These are phyloP conservation scores for Hura crepitans DNA, from an alignment of 441 rosid genomes.

Conservation along the genomic window DNA sequence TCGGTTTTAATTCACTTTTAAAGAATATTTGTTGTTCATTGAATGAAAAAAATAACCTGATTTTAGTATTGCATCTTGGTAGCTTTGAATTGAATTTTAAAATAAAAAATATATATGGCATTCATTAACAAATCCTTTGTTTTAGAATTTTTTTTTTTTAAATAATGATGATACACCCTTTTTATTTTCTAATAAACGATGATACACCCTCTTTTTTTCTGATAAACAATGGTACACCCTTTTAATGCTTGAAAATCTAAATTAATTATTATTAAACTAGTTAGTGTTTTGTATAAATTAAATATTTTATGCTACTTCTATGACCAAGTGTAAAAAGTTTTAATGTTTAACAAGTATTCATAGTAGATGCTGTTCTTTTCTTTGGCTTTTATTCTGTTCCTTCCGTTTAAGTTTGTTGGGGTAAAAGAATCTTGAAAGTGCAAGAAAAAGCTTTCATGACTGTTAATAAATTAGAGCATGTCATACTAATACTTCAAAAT, in stretches of 20 bases:
- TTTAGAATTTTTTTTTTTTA: too few relatives aligned
- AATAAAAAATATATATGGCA: too few relatives aligned
- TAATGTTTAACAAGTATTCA: neutral
- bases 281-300: neutral
- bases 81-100: too few relatives aligned
- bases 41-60: neutral
- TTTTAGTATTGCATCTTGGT: too few relatives aligned
- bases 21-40: neutral
- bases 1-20: neutral
- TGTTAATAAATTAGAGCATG: slow-evolving; percentile 1
- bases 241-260: neutral
- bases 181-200: too few relatives aligned
- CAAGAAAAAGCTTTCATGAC: neutral
- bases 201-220: too few relatives aligned
- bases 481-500: neutral
- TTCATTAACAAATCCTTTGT: too few relatives aligned
- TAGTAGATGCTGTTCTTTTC: neutral
- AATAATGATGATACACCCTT: too few relatives aligned
- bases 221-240: too few relatives aligned
- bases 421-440: neutral
- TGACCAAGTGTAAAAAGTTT: neutral
- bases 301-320: neutral
- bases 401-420: neutral
- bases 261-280: neutral
- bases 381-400: neutral